These are phyloP conservation scores for Penicillium cataractarum DNA, from an alignment of 495 filamentous ascomycete genomes.

Conservation along the genomic window DNA sequence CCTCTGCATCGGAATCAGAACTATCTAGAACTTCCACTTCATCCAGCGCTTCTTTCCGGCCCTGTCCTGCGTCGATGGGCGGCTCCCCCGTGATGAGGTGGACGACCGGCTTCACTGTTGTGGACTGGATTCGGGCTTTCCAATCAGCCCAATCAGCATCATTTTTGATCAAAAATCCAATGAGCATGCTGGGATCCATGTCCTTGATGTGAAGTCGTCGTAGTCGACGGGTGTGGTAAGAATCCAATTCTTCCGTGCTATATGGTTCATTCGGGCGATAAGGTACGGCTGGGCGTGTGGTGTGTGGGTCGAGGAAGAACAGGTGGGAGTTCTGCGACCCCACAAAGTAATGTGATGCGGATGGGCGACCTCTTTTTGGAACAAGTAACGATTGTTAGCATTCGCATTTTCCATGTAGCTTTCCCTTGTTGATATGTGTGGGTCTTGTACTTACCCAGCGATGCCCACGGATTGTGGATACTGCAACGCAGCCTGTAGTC, in stretches of 20 bases:
- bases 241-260: constrained; percentile 71
- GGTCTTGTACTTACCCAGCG: constrained; percentile 70
- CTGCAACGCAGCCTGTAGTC: constrained; percentile 77
- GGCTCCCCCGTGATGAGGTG: constrained; percentile 65
- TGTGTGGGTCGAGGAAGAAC: constrained; percentile 96
- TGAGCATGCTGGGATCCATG: constrained; percentile 98
- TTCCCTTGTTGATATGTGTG: neutral
- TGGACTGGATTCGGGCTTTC: constrained; percentile 67
- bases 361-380: constrained; percentile 76
- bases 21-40: constrained; percentile 89
- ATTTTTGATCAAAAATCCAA: constrained; percentile 88
- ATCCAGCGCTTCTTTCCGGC: constrained; percentile 75
- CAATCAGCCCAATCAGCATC: constrained; percentile 84
- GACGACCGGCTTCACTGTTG: constrained; percentile 81
- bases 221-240: constrained; percentile 84
- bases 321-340: constrained; percentile 87
- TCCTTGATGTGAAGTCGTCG: constrained; percentile 82
- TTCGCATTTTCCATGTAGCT: neutral
- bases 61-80: constrained; percentile 60
- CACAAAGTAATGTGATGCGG: constrained; percentile 94
- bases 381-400: constrained; percentile 12
- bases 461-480: constrained; percentile 92
- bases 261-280: constrained; percentile 58
- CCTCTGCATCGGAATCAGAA: constrained; percentile 66
- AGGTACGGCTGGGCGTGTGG: constrained; percentile 69